Conservation (phyloP, 2,329 filamentous ascomycete species). For the Talaromyces funiculosus region DNA sequence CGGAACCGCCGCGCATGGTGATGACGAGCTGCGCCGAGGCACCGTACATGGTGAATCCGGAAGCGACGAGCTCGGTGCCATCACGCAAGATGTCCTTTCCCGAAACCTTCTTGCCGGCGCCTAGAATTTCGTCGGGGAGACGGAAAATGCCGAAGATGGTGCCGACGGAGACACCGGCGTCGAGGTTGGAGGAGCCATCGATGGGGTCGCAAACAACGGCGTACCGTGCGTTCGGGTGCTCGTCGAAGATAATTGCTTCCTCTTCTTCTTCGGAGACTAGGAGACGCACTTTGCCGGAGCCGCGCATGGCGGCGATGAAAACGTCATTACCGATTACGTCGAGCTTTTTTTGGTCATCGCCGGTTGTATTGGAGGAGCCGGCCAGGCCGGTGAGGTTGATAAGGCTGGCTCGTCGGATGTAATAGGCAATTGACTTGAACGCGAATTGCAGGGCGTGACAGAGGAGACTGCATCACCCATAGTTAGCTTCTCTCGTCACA, state of each 20-base stretch:
- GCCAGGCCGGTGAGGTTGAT: slow-evolving; percentile 95
- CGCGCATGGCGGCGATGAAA: slow-evolving; percentile 92
- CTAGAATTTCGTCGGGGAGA: slow-evolving; percentile 61
- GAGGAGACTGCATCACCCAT: slow-evolving; percentile 60
- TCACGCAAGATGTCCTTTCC: slow-evolving; percentile 75
- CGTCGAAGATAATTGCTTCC: slow-evolving; percentile 77
- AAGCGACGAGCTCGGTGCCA: slow-evolving; percentile 84
- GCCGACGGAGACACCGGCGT: slow-evolving; percentile 94
- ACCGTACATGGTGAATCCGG: slow-evolving; percentile 99
- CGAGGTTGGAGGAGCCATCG: slow-evolving; percentile 94
- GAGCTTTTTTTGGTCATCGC: slow-evolving; percentile 99
- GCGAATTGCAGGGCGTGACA: slow-evolving; percentile 98
- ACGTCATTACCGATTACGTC: slow-evolving; percentile 98
- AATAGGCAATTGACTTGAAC: slow-evolving; percentile 99
- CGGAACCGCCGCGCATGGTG: slow-evolving; percentile 85
- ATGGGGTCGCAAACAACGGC: slow-evolving; percentile 97
- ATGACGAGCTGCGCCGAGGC: slow-evolving; percentile 94
- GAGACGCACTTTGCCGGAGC: slow-evolving; percentile 81
- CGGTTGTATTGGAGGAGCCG: slow-evolving; percentile 88
- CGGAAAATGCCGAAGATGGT: slow-evolving; percentile 96
- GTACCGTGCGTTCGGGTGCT: slow-evolving; percentile 70
- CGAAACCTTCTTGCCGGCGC: slow-evolving; percentile 51
- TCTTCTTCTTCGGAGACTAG: slow-evolving; percentile 99
- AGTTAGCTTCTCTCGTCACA: neutral
- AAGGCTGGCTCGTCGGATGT: slow-evolving; percentile 90